phyloP scores from a whole-genome alignment of 208 protist species.

The Balamuthia mandrillaris region DNA sequence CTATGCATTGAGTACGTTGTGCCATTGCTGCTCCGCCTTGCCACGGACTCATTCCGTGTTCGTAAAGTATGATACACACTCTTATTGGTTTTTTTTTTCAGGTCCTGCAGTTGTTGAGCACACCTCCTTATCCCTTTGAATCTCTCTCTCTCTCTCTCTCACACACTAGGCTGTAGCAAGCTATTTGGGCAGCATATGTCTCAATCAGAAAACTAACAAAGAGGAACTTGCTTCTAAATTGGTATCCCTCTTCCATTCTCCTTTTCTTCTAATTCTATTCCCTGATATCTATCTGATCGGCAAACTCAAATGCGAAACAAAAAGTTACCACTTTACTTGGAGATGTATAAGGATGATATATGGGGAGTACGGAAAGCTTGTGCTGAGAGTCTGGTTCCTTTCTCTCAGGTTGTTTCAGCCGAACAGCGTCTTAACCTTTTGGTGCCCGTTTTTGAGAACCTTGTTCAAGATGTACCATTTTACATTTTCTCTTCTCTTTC shows the following conservation, averaged over 20 bases:
- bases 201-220: too few species aligned
- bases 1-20: background rate
- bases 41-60: background rate
- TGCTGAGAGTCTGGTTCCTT: slow-evolving; percentile 78
- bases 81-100: background rate
- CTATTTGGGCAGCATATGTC: too few species aligned
- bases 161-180: too few species aligned
- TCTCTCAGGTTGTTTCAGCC: slow-evolving; percentile 71
- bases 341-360: slow-evolving; percentile 90
- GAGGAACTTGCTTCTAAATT: too few species aligned
- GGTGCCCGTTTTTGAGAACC: slow-evolving; percentile 44
- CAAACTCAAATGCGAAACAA: too few species aligned
- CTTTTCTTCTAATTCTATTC: too few species aligned
- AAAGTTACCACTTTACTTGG: slow-evolving; percentile 78
- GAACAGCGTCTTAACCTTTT: slow-evolving; percentile 45
- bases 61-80: background rate
- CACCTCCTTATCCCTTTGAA: too few species aligned
- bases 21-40: background rate
- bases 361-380: slow-evolving; percentile 93
- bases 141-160: too few species aligned
- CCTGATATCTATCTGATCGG: too few species aligned
- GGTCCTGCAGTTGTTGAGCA: too few species aligned
- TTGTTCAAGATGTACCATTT: slow-evolving; percentile 47
- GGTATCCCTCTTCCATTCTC: too few species aligned
- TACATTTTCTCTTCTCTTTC: background rate